These are phyloP conservation scores for Phialemonium atrogriseum DNA, from an alignment of 2,329 filamentous ascomycete genomes.

Conservation along the genomic window DNA sequence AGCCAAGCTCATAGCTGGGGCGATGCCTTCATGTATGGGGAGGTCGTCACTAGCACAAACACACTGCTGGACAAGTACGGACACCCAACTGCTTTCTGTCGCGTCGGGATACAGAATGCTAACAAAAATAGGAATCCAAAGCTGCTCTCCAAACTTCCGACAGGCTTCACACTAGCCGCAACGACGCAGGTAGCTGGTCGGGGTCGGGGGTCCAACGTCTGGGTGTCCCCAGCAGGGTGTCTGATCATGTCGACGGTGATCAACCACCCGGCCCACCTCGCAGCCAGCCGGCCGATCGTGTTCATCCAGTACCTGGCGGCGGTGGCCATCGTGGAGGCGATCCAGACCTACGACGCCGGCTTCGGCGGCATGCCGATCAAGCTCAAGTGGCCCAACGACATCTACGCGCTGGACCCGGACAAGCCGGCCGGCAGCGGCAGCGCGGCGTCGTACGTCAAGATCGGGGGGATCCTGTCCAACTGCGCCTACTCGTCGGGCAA, in stretches of 20 bases:
- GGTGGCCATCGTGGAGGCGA: conserved; percentile 75
- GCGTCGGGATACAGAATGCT: conserved; percentile 5
- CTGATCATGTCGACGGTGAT: conserved; percentile 86
- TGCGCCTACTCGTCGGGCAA: conserved; percentile 68
- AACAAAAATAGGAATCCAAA: conserved; percentile 57
- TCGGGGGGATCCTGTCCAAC: conserved; percentile 88
- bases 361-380: conserved; percentile 73
- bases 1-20: conserved; percentile 62
- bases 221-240: conserved; percentile 81
- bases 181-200: conserved; percentile 83
- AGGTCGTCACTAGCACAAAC: conserved; percentile 90
- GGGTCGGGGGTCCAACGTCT: conserved; percentile 85
- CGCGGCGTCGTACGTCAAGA: conserved; percentile 63
- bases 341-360: conserved; percentile 68
- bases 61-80: conserved; percentile 79
- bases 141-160: conserved; percentile 66
- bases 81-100: not conserved
- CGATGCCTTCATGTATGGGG: conserved; percentile 71
- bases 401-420: conserved; percentile 64
- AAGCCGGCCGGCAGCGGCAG: conserved; percentile 27
- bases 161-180: conserved; percentile 80
- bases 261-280: conserved; percentile 69
- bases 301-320: conserved; percentile 93
- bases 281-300: conserved; percentile 67
- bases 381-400: conserved; percentile 97